Percentiles rank a stretch among this genome's conserved stretches.
Conservation (phyloP, 345 rosid genomes). For the Noccaea caerulescens region DNA sequence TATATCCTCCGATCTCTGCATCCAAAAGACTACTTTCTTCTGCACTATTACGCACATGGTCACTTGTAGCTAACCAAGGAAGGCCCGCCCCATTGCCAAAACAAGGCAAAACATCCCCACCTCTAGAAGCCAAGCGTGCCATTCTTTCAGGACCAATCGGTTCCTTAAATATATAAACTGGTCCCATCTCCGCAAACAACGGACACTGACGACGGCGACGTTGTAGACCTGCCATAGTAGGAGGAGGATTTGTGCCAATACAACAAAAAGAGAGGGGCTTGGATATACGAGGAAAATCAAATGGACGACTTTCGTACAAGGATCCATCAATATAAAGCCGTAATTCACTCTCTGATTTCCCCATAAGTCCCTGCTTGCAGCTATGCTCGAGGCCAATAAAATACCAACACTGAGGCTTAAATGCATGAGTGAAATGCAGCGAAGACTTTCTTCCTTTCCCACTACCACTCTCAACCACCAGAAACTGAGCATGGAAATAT, state of each 20-base stretch:
- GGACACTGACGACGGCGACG: slow-evolving; percentile 99
- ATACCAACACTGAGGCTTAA: slow-evolving; percentile 99
- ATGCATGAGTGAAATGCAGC: slow-evolving; percentile 97
- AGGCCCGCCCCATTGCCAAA: slow-evolving; percentile 95
- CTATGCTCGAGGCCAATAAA: slow-evolving; percentile 94
- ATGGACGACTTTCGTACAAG: slow-evolving; percentile 88
- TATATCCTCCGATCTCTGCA: slow-evolving; percentile 84
- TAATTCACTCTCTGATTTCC: slow-evolving; percentile 93
- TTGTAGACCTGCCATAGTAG: slow-evolving; percentile 97
- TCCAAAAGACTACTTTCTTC: slow-evolving; percentile 87
- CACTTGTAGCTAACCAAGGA: slow-evolving; percentile 93
- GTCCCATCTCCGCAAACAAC: slow-evolving; percentile 99
- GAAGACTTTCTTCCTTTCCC: slow-evolving; percentile 96
- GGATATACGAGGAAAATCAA: slow-evolving; percentile 93
- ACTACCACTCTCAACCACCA: slow-evolving; percentile 94
- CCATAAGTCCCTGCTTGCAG: slow-evolving; percentile 81
- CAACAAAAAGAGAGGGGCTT: slow-evolving; percentile 97
- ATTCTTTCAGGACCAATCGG: slow-evolving; percentile 94
- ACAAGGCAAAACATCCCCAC: slow-evolving; percentile 90
- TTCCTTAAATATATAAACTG: slow-evolving; percentile 93
- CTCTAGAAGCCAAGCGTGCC: slow-evolving; percentile 90
- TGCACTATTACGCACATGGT: slow-evolving; percentile 57
- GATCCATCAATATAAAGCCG: slow-evolving; percentile 93
- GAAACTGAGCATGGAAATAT: slow-evolving; percentile 95
- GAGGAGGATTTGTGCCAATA: slow-evolving; percentile 98